These are phyloP conservation scores for Naegleria gruberi DNA, from an alignment of 208 protist species.

Conservation along the genomic window DNA sequence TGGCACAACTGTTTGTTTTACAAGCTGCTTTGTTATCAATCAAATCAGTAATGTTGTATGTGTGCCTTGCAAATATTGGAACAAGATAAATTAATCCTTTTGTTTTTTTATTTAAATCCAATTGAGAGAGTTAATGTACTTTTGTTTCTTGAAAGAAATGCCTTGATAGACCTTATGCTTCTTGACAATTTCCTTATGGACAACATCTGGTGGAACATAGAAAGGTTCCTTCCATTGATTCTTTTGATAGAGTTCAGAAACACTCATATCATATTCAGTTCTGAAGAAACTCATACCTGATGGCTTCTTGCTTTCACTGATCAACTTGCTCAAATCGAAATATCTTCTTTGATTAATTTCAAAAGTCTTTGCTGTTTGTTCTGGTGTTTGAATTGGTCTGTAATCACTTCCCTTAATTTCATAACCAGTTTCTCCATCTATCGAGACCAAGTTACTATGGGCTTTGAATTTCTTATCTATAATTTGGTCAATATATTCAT, in stretches of 20 bases:
- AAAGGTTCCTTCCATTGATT: neutral
- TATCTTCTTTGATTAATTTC: conserved; percentile 3
- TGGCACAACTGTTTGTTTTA: no score
- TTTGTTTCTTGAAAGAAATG: neutral
- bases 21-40: no score
- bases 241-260: neutral
- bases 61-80: no score
- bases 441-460: neutral
- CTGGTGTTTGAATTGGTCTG: neutral
- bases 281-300: conserved; percentile 8
- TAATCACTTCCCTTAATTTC: neutral
- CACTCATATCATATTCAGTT: neutral
- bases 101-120: neutral
- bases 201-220: neutral
- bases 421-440: neutral
- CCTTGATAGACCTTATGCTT: conserved; percentile 13
- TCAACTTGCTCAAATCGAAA: neutral
- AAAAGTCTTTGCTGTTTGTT: neutral
- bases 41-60: no score
- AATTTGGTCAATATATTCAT: conserved; percentile 16
- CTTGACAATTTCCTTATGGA: neutral
- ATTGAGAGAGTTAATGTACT: neutral
- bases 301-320: neutral
- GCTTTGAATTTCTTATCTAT: neutral
- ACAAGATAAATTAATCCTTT: neutral